phyloP scores from a whole-genome alignment of 1,139 yeast species.

The Hyphopichia wangnamkhiaoensis region DNA sequence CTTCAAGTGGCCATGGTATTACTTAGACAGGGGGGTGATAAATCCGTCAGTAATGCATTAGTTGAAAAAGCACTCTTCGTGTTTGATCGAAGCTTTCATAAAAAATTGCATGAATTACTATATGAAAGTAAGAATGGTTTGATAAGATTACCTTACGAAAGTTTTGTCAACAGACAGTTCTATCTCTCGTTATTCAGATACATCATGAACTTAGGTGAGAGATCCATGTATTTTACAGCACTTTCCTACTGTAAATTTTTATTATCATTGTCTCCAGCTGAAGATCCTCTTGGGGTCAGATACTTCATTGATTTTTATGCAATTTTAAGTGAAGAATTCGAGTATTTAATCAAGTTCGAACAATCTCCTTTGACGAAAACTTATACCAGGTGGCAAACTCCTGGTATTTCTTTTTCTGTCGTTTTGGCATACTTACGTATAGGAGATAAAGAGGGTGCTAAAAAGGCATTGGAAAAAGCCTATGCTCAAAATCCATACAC shows the following conservation, averaged over 20 bases:
- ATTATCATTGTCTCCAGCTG: constrained; percentile 69
- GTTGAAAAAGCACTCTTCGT: constrained; percentile 77
- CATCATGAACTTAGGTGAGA: constrained; percentile 68
- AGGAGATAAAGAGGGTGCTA: constrained; percentile 46
- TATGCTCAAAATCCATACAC: constrained; percentile 60
- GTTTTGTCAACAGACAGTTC: constrained; percentile 74
- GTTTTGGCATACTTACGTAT: constrained; percentile 59
- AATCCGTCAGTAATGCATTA: constrained; percentile 66
- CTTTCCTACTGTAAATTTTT: constrained; percentile 71
- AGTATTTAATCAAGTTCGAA: constrained; percentile 58
- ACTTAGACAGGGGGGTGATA: constrained; percentile 73
- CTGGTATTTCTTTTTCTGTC: constrained; percentile 69
- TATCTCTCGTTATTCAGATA: constrained; percentile 74
- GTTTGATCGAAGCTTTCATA: constrained; percentile 62
- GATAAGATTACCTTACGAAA: constrained; percentile 74
- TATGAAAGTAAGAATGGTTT: constrained; percentile 59
- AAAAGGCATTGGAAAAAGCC: constrained; percentile 48
- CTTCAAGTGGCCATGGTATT: constrained; percentile 77
- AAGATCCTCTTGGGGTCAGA: constrained; percentile 84
- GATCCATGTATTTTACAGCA: constrained; percentile 79
- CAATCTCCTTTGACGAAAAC: constrained; percentile 57
- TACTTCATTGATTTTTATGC: constrained; percentile 82
- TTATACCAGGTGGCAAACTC: constrained; percentile 68
- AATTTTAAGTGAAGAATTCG: constrained; percentile 63
- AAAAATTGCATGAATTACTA: constrained; percentile 40